phyloP scores from a whole-genome alignment of 2,329 filamentous ascomycete species.

The Trematosphaeria pertusa region DNA sequence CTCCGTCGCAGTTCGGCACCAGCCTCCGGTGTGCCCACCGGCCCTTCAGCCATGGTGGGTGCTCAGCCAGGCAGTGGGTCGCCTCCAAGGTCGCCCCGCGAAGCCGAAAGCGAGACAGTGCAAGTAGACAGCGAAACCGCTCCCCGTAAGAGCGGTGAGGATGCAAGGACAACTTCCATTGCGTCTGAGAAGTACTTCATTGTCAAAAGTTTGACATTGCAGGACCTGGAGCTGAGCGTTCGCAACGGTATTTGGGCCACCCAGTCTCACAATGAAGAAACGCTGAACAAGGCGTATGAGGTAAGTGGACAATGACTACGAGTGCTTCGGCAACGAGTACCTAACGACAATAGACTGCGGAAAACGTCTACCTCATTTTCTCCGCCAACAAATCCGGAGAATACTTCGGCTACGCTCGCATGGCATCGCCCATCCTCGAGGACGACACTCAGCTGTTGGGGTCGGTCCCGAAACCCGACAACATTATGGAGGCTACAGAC shows the following conservation, averaged over 20 bases:
- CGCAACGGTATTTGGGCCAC: constrained; percentile 91
- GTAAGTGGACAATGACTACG: too few relatives aligned
- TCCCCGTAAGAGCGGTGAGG: constrained; percentile 18
- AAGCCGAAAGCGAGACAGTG: constrained; percentile 17
- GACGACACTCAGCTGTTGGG: constrained; percentile 60
- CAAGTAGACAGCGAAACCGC: constrained; percentile 19
- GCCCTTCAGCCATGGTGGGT: constrained; percentile 57
- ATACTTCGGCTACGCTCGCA: constrained; percentile 93
- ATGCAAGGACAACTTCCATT: constrained; percentile 31
- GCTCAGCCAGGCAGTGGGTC: constrained; percentile 30
- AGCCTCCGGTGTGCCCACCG: constrained; percentile 59
- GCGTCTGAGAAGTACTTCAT: constrained; percentile 84
- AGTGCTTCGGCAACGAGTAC: too few relatives aligned
- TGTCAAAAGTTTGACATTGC: constrained; percentile 88
- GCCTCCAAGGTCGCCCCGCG: constrained; percentile 34
- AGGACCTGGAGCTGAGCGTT: constrained; percentile 90
- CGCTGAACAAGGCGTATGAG: constrained; percentile 81
- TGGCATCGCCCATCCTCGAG: constrained; percentile 83
- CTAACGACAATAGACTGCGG: constrained; percentile 65
- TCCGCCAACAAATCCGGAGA: constrained; percentile 98
- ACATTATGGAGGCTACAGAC: constrained; percentile 63
- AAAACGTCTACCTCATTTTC: constrained; percentile 90
- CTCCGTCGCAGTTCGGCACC: constrained; percentile 66
- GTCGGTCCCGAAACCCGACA: constrained; percentile 68
- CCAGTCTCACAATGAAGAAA: constrained; percentile 89